phyloP scores from a whole-genome alignment of 2,329 filamentous ascomycete genomes.

The Zasmidium angulare region DNA sequence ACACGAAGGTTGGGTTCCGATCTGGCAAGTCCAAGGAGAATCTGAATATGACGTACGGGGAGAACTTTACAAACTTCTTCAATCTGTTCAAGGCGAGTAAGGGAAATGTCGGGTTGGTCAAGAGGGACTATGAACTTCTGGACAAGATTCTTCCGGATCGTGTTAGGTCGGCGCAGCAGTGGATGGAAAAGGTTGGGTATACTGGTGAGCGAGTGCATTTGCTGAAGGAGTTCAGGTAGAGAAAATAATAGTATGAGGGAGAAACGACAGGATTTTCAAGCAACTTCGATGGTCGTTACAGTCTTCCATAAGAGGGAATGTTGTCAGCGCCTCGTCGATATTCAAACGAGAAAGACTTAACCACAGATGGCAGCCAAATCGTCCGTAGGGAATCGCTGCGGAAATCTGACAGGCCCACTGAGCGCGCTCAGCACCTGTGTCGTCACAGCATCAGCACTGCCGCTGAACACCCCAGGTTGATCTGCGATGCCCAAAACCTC shows the following conservation, averaged over 20 bases:
- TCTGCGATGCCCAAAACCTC: not conserved
- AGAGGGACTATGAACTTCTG: not conserved
- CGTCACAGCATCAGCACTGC: not conserved
- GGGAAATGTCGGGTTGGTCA: not conserved
- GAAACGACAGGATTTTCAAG: not conserved
- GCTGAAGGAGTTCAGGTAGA: not conserved
- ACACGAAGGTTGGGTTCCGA: not conserved
- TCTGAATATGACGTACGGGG: not conserved
- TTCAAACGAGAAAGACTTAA: not conserved
- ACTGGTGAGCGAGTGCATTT: not conserved
- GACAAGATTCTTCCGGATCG: not conserved
- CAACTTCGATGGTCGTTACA: too few relatives aligned
- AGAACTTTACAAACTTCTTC: not conserved
- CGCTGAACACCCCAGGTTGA: conserved; percentile 4
- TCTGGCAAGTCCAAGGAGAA: not conserved
- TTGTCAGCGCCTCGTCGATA: too few relatives aligned
- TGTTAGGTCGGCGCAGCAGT: not conserved
- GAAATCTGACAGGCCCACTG: conserved; percentile 8
- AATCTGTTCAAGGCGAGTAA: not conserved
- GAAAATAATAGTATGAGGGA: not conserved
- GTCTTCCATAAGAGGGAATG: too few relatives aligned
- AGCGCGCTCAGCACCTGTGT: conserved; percentile 1
- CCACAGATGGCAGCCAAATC: not conserved
- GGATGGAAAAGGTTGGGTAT: not conserved
- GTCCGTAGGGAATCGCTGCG: conserved; percentile 4